phyloP scores from a whole-genome alignment of 768 basidiomycete species.

The Mycena rosella region DNA sequence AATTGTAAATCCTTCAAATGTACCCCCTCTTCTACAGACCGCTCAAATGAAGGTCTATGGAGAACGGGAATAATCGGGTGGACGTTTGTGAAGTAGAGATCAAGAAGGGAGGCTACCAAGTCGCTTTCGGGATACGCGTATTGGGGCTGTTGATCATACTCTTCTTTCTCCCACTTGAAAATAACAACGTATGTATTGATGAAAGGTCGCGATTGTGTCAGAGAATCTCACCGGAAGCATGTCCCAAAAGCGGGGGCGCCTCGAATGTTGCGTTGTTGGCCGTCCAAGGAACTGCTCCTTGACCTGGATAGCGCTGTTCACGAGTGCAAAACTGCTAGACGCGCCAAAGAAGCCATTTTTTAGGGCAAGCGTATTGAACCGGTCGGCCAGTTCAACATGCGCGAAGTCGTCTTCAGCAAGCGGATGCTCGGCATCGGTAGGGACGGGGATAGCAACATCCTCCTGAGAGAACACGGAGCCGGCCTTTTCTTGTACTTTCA shows the following conservation, averaged over 20 bases:
- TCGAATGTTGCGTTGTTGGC: not conserved
- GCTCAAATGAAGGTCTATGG: conserved; percentile 78
- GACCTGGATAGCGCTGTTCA: conserved; percentile 54
- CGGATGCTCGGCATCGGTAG: not conserved
- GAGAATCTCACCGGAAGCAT: conserved; percentile 18
- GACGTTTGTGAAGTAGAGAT: conserved; percentile 67
- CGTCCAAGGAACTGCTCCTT: conserved; percentile 20
- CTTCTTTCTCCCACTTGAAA: conserved; percentile 55
- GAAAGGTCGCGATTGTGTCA: not conserved
- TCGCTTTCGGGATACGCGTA: conserved; percentile 63
- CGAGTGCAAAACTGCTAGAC: conserved; percentile 56
- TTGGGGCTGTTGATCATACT: conserved; percentile 38
- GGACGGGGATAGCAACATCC: not conserved
- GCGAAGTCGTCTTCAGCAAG: not conserved
- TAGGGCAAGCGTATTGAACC: conserved; percentile 33
- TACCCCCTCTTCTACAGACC: too few relatives aligned
- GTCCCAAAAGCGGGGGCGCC: conserved; percentile 37
- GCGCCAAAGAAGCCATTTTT: too few relatives aligned
- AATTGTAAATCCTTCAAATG: too few relatives aligned
- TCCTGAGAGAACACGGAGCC: not conserved
- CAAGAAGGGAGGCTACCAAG: conserved; percentile 63
- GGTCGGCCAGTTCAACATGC: not conserved
- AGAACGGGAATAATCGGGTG: conserved; percentile 69
- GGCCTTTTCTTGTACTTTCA: not conserved
- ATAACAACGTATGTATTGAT: not conserved